Base-by-base conservation (phyloP, 495 filamentous ascomycete genomes). In the Terfezia boudieri region DNA sequence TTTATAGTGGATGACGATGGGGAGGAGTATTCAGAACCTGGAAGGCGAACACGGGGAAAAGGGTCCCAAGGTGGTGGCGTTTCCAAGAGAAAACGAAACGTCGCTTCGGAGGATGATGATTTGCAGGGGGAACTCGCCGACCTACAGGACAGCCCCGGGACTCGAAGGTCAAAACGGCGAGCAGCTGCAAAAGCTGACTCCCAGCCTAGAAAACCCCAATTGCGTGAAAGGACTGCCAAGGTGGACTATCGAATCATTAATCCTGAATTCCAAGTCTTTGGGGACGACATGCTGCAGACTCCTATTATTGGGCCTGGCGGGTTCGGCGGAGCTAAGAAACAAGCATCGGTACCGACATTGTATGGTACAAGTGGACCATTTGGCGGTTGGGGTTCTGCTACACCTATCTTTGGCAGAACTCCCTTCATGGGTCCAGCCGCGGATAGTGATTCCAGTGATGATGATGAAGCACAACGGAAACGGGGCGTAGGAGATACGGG, bases 371-470 rank as follows among this genome's bases (percentile, higher is more conserved):
- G 76, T 64, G 90, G 92, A 10, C 89, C 92, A 0, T 94, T 98
- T 68, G 90, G 90, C 58, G 90, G 90, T 50, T 76, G 77, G 32
- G 78, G 77, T 51, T 82, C 84, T 9, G 71, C 75, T 50, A 70
- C 77, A 17, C 74, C 87, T 9, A 72, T 92, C 17, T 76, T 92
- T 60, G 83, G 76, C 54, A 82, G 80, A 79, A 71, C n/a, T 81
- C 85, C 8, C 75, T 60, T 38, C 83, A 83, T 57, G 82, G 78
- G 9, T n/a, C 49, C n/a, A 12, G 49, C 49, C 6, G 49, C 22
- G 49, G 88, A 96, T 60, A 93, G 87, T 17, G 90, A 98, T 63
- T 95, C 86, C 65, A 96, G 92, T 62, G 90, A 98, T 58, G 92
- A 98, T 57, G 90, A 98, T 62, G 73, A 70, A 57, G 74, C 75